Evolutionary conservation across 441 rosid genomes (phyloP).

Genomic region (Eruca vesicaria): DNA sequence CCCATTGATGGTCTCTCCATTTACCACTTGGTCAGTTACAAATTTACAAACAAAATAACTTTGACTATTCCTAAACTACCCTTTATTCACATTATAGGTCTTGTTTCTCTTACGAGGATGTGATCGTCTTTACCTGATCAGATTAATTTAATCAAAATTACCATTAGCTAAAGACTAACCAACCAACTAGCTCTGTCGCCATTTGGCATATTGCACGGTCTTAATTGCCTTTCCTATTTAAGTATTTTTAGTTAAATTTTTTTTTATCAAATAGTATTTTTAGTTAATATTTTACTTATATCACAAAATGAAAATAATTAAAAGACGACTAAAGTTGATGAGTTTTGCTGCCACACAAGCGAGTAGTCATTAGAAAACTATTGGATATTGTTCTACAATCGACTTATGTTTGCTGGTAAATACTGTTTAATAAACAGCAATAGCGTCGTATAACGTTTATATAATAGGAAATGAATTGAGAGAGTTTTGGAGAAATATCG

Average conservation of each 20-base stretch:
- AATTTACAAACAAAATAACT: neutral
- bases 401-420: constrained; percentile 1
- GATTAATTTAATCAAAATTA: neutral
- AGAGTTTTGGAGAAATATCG: constrained; percentile 10
- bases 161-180: constrained; percentile 4
- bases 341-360: constrained; percentile 11
- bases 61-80: neutral
- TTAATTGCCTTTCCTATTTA: neutral
- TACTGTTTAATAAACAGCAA: neutral
- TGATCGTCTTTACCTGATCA: neutral
- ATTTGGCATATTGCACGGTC: constrained; percentile 12
- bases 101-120: neutral
- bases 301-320: neutral
- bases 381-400: constrained; percentile 11
- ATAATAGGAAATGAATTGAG: constrained; percentile 10
- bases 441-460: neutral
- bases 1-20: constrained; percentile 16
- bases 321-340: neutral
- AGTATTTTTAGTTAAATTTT: neutral
- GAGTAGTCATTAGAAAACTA: neutral
- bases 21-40: constrained; percentile 28
- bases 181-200: constrained; percentile 7
- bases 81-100: neutral
- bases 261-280: too few relatives aligned
- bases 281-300: neutral